phyloP scores from a whole-genome alignment of 106 monocot genomes.

The Phalaenopsis equestris region DNA sequence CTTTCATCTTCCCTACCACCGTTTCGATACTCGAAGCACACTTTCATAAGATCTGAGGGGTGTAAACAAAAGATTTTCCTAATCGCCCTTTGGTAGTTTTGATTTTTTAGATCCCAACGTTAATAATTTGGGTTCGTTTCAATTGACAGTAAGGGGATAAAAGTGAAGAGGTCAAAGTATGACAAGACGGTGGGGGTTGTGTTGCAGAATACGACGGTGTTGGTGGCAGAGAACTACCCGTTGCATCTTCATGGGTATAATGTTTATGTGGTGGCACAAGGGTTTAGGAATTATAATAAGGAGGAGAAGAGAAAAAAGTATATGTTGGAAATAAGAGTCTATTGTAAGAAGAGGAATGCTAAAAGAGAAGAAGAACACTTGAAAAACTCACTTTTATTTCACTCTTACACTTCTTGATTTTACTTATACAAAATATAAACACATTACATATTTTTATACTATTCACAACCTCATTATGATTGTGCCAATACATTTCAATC shows the following conservation, averaged over 20 bases:
- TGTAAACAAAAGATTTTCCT: constrained; percentile 59
- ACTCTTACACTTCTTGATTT: too few species aligned
- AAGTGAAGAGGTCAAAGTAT: constrained; percentile 45
- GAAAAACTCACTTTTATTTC: too few species aligned
- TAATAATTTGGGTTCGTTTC: constrained; percentile 1
- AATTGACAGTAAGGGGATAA: constrained; percentile 26
- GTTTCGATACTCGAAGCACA: constrained; percentile 55
- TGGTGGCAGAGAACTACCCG: constrained; percentile 52
- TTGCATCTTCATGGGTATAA: constrained; percentile 64
- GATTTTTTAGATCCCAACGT: constrained; percentile 33
- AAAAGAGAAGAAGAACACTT: too few species aligned
- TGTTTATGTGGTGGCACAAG: constrained; percentile 62
- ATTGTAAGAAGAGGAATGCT: constrained; percentile 61
- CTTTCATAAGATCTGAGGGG: constrained; percentile 6
- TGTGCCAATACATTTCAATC: too few species aligned
- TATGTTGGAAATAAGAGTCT: constrained; percentile 24
- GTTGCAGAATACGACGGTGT: constrained; percentile 62
- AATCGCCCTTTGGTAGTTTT: constrained; percentile 33
- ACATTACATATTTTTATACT: too few species aligned
- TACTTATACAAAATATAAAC: too few species aligned
- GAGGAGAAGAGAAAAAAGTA: constrained; percentile 16
- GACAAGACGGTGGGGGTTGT: constrained; percentile 52
- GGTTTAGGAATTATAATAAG: constrained; percentile 53
- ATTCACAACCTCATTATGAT: too few species aligned
- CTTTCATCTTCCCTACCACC: constrained; percentile 39